Percentiles rank a stretch among this genome's conserved stretches.
These are phyloP conservation scores for Cadophora luteo-olivacea DNA, from an alignment of 2,329 filamentous ascomycete species.

Conservation along the genomic window DNA sequence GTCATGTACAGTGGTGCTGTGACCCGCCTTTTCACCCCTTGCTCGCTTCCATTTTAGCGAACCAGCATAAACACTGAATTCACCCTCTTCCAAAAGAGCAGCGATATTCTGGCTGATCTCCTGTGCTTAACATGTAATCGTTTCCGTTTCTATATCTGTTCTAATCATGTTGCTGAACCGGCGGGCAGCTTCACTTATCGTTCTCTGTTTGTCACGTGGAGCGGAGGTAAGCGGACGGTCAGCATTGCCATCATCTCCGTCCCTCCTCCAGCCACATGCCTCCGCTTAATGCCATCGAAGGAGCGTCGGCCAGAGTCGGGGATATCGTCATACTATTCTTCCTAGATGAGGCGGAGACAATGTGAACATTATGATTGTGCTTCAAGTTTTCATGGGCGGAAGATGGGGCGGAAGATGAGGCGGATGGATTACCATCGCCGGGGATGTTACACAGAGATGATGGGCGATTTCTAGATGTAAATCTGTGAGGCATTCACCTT, in stretches of 20 bases:
- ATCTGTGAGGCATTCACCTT: not conserved
- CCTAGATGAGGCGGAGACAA: not conserved
- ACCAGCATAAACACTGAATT: not conserved
- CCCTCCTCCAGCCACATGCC: not conserved
- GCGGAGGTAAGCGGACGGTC: slow-evolving; percentile 3
- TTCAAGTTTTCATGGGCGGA: not conserved
- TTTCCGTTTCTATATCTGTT: too few species aligned
- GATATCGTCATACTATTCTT: not conserved
- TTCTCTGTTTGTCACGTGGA: not conserved
- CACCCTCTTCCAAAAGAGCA: not conserved
- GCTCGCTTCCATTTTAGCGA: not conserved
- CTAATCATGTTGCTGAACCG: too few species aligned
- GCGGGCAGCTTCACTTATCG: too few species aligned
- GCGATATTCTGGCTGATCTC: too few species aligned
- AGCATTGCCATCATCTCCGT: not conserved
- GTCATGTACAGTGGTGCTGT: too few species aligned
- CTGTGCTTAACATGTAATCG: too few species aligned
- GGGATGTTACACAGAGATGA: not conserved
- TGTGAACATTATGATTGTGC: not conserved
- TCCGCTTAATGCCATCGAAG: not conserved
- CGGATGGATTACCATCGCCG: not conserved
- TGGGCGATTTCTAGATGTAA: not conserved
- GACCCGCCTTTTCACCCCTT: too few species aligned
- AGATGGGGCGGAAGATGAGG: not conserved
- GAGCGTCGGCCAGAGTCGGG: not conserved